Percentiles rank a stretch among this genome's conserved stretches.
Evolutionary conservation across 1,284 basidiomycete species (phyloP).

Genomic region (Trichosporon asahii): DNA sequence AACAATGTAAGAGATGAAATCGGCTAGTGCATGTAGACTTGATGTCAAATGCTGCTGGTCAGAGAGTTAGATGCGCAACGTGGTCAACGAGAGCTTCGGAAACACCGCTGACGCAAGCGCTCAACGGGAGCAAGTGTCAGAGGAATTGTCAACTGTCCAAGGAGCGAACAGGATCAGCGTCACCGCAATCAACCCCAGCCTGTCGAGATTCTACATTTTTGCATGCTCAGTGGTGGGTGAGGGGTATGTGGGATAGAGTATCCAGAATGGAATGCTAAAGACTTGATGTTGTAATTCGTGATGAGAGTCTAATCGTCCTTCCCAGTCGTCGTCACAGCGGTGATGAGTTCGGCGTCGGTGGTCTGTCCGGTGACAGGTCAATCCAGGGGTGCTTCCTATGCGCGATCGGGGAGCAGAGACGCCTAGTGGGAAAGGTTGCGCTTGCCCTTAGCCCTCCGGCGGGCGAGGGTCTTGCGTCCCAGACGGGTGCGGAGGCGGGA

Average conservation of each 20-base stretch:
- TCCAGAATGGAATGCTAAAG: not conserved
- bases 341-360: not conserved
- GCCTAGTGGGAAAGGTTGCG: conserved; percentile 60
- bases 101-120: not conserved
- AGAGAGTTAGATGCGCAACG: not conserved
- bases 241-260: not conserved
- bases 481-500: conserved; percentile 54
- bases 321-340: not conserved
- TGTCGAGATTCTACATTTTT: conserved; percentile 4
- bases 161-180: too few relatives aligned
- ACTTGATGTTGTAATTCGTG: not conserved
- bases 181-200: not conserved
- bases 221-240: conserved; percentile 10
- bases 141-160: too few relatives aligned
- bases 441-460: conserved; percentile 61
- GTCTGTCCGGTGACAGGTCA: too few relatives aligned
- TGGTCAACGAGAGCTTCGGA: too few relatives aligned
- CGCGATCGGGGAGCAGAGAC: too few relatives aligned
- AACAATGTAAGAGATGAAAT: conserved; percentile 6
- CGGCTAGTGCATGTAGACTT: not conserved
- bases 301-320: not conserved
- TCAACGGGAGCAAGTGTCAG: not conserved
- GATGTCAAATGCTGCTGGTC: conserved; percentile 6
- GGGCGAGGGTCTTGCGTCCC: conserved; percentile 58
- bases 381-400: too few relatives aligned